Evolutionary conservation across 1,284 basidiomycete species (phyloP), one percentile per base, ranked within the genome.

Genomic region (Puccinia brachypodii): DNA sequence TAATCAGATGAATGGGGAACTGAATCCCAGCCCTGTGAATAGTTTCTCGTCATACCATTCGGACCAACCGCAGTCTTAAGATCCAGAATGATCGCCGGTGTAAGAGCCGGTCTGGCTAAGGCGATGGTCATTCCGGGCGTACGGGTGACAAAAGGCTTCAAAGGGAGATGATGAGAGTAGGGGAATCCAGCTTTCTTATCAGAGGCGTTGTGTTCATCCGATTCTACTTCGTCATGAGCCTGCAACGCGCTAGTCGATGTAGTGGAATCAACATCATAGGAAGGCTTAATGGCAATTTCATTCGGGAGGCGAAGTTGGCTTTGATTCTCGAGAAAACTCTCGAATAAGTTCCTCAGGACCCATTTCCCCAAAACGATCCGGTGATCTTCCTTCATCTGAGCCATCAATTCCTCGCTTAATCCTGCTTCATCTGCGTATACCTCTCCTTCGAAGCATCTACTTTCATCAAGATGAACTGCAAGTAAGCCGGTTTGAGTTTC

Each of bases 401-500:
- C 3, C 69, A 58, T 33, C 7, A 69, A 22, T 31, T 76, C 38
- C 82, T 77, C 33, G 82, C 68, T 66, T 83, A 84, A 42, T 72
- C 74, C 75, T 82, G 13, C 83, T 82, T 99, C 96, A 86, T 98
- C 96, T 3, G 93, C 91, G 86, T 97, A 98, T 3, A 96, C 91
- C 87, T 99, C 97, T 13, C 94, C 94, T 83, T 98, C 95, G 86
- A 98, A 98, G 84, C 92, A 94, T 69, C 90, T 88, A 4, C 85
- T 86, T 84, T 97, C 94, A 80, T 91, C 93, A 60, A 99, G 86
- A 87, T 98, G 94, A 3, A 99, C 91, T 0, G 92, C 92, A 82
- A 99, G 88, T 44, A 94, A 90, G 1, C 96, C 96, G 25, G 92
- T 92, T 87, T 93, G 92, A 6, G 95, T 96, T 86, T 98, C 96